Percentiles rank a stretch among this genome's conserved stretches.
phyloP scores from a whole-genome alignment of 371 early-diverging fungal genomes.

The Apophysomyces elegans region DNA sequence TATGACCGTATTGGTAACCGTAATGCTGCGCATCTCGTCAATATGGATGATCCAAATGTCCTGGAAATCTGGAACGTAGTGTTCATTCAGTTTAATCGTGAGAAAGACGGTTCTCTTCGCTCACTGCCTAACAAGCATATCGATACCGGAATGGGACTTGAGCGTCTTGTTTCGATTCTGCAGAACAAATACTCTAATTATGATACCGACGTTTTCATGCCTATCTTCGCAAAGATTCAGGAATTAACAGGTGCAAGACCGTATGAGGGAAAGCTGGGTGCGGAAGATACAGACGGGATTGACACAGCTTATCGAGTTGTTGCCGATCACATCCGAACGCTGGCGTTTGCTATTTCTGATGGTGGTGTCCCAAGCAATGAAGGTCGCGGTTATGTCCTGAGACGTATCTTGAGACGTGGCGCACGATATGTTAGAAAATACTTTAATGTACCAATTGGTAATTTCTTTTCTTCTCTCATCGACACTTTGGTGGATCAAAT shows the following conservation, averaged over 20 bases:
- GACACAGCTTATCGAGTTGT: constrained; percentile 99
- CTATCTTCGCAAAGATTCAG: constrained; percentile 87
- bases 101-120: constrained; percentile 89
- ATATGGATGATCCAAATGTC: constrained; percentile 99
- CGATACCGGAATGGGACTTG: constrained; percentile 99
- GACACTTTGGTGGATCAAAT: constrained; percentile 85
- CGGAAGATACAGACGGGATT: constrained; percentile 90
- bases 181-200: constrained; percentile 99
- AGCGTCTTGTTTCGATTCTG: constrained; percentile 97
- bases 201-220: constrained; percentile 95
- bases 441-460: constrained; percentile 88
- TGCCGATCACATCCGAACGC: constrained; percentile 98
- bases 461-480: constrained; percentile 90
- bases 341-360: constrained; percentile 98
- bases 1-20: constrained; percentile 98
- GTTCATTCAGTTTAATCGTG: constrained; percentile 99
- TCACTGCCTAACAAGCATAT: constrained; percentile 97
- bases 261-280: constrained; percentile 89
- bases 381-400: constrained; percentile 99
- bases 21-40: constrained; percentile 94
- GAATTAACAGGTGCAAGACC: constrained; percentile 83
- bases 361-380: constrained; percentile 97
- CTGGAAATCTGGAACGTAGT: constrained; percentile 99
- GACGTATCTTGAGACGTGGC: constrained; percentile 98
- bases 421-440: constrained; percentile 95